These are phyloP conservation scores for Zoysia matrella DNA, from an alignment of 202 grass and related monocot species.

Conservation along the genomic window DNA sequence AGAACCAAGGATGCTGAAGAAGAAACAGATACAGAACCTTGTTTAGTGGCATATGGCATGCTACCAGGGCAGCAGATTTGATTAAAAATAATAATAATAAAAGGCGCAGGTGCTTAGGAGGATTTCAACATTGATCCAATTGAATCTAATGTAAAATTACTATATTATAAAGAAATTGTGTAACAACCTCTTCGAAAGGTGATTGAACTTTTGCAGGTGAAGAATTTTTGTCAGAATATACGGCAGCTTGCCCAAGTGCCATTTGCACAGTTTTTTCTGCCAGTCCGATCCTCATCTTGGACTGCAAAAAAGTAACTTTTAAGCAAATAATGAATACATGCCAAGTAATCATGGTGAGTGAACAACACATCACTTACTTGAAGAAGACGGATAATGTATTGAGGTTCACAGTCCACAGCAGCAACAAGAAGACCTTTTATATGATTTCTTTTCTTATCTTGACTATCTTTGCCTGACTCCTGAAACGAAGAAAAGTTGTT, in stretches of 20 bases:
- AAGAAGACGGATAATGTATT: slow-evolving; percentile 91
- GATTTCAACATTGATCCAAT: slow-evolving; percentile 2
- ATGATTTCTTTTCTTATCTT: slow-evolving; percentile 97
- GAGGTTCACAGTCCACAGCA: slow-evolving; percentile 93
- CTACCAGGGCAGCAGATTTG: not conserved
- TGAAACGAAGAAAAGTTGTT: slow-evolving; percentile 33
- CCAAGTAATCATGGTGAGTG: slow-evolving; percentile 26
- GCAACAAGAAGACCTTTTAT: slow-evolving; percentile 98
- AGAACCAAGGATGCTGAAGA: slow-evolving; percentile 23
- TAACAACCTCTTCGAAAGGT: slow-evolving; percentile 78
- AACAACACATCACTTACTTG: slow-evolving; percentile 64
- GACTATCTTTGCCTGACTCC: slow-evolving; percentile 97
- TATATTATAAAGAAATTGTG: slow-evolving; percentile 18
- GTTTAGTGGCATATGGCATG: not conserved
- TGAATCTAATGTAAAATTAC: slow-evolving; percentile 13
- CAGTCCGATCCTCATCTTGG: slow-evolving; percentile 97
- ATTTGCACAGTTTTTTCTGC: slow-evolving; percentile 98
- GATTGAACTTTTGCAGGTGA: slow-evolving; percentile 58
- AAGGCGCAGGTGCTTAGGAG: not conserved
- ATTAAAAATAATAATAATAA: slow-evolving; percentile 29
- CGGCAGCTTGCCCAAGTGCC: slow-evolving; percentile 84
- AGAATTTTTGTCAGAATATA: slow-evolving; percentile 68
- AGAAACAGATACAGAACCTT: not conserved
- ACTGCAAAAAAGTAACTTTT: slow-evolving; percentile 63
- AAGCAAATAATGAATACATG: slow-evolving; percentile 26